A percentile compares a stretch with the other conserved stretches of the same genome.
Evolutionary conservation across 805 yeast genomes (phyloP).

Genomic region (Lipomyces sp.): DNA sequence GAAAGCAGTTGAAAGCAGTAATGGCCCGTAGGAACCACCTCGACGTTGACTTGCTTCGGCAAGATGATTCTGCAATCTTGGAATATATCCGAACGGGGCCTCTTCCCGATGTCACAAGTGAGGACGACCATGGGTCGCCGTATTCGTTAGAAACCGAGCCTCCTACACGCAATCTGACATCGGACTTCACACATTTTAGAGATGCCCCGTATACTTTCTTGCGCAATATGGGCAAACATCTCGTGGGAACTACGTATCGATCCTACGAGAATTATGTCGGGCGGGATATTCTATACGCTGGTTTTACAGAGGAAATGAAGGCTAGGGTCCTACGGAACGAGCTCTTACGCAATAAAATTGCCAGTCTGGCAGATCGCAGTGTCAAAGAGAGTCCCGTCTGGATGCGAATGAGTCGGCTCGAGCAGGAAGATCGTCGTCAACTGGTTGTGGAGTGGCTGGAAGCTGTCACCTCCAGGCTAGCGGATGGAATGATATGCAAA

Average conservation of each 20-base stretch:
- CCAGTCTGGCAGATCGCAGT: constrained; percentile 43
- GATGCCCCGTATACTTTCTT: constrained; percentile 46
- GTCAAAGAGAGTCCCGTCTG: constrained; percentile 42
- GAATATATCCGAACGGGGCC: constrained; percentile 27
- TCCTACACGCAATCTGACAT: constrained; percentile 41
- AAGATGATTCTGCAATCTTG: constrained; percentile 29
- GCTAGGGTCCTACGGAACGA: constrained; percentile 44
- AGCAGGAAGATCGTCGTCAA: constrained; percentile 40
- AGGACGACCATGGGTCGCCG: background rate
- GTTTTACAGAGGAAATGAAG: constrained; percentile 43
- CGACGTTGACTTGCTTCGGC: constrained; percentile 32
- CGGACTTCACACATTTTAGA: constrained; percentile 46
- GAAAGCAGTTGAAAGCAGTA: background rate
- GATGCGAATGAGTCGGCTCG: constrained; percentile 36
- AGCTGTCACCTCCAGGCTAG: constrained; percentile 42
- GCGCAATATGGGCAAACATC: constrained; percentile 42
- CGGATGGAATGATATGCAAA: constrained; percentile 45
- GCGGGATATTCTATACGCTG: constrained; percentile 44
- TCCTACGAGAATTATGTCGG: constrained; percentile 49
- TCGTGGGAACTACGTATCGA: constrained; percentile 47
- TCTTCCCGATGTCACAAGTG: background rate
- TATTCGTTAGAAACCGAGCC: constrained; percentile 26
- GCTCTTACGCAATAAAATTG: constrained; percentile 42
- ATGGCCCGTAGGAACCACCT: constrained; percentile 22
- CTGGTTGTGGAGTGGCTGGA: constrained; percentile 44